Evolutionary conservation across 202 grass and related monocot genomes (phyloP).

Genomic region (Musa balbisiana): DNA sequence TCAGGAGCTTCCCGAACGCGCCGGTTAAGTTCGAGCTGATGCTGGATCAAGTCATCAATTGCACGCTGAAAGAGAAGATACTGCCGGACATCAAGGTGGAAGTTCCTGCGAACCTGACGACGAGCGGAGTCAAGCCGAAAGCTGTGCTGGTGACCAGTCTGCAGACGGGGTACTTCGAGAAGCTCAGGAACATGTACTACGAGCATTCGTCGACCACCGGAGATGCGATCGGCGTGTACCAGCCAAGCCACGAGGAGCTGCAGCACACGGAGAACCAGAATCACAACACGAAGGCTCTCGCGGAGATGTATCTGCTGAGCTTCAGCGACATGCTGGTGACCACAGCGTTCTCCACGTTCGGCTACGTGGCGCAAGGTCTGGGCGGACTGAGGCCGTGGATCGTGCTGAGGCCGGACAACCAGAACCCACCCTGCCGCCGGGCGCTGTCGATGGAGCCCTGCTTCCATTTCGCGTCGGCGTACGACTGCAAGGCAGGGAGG

Average conservation of each 20-base stretch:
- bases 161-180: neutral
- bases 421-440: neutral
- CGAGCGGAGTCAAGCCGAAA: neutral
- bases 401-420: neutral
- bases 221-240: slow-evolving; percentile 6
- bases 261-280: slow-evolving; percentile 10
- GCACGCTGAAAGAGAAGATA: slow-evolving; percentile 43
- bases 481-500: neutral
- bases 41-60: slow-evolving; percentile 41
- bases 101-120: neutral
- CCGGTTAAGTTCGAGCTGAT: slow-evolving; percentile 39
- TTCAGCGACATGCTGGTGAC: slow-evolving; percentile 15
- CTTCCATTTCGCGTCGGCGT: slow-evolving; percentile 16
- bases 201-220: slow-evolving; percentile 6
- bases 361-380: slow-evolving; percentile 2
- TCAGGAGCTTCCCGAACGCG: slow-evolving; percentile 35
- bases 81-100: slow-evolving; percentile 29
- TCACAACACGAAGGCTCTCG: slow-evolving; percentile 11
- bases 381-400: slow-evolving; percentile 11
- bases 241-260: slow-evolving; percentile 15
- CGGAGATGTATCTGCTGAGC: slow-evolving; percentile 18
- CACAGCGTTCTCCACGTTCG: slow-evolving; percentile 13
- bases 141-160: neutral
- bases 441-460: slow-evolving; percentile 21
- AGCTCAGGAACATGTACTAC: slow-evolving; percentile 13